Conservation (phyloP, 129 eudicot species). For the Rutidosis leptorrhynchoides region DNA sequence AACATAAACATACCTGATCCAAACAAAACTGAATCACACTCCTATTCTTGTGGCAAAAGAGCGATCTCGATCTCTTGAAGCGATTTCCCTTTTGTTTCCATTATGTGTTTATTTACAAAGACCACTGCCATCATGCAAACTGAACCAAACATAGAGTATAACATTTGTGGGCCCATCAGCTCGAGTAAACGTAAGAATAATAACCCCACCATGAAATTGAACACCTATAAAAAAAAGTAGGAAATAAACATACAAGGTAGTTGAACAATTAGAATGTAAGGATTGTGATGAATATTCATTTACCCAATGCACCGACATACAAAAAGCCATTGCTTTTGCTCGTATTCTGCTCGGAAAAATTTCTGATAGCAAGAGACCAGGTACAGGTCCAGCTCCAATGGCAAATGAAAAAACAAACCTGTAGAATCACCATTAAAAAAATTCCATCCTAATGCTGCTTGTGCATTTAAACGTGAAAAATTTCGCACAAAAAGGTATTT, state of each 20-base stretch:
- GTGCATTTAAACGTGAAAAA: neutral
- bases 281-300: neutral
- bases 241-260: neutral
- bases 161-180: constrained; percentile 65
- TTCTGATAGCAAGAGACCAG: constrained; percentile 81
- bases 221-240: constrained; percentile 38
- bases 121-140: constrained; percentile 76
- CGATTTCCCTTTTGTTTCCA: constrained; percentile 93
- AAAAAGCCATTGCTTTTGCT: constrained; percentile 96
- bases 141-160: constrained; percentile 66
- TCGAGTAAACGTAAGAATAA: constrained; percentile 79
- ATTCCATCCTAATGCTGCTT: neutral
- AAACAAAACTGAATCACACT: neutral
- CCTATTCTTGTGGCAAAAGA: constrained; percentile 62
- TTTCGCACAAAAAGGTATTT: no score
- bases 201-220: constrained; percentile 83
- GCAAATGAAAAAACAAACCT: constrained; percentile 91
- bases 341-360: constrained; percentile 77
- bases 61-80: constrained; percentile 98
- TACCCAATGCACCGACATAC: constrained; percentile 98
- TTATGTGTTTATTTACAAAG: constrained; percentile 70
- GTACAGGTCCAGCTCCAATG: constrained; percentile 94
- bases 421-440: constrained; percentile 17
- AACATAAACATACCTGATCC: neutral
- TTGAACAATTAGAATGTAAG: neutral